These are phyloP conservation scores for Nannochloris sp. DNA, from an alignment of 139 green algal genomes.

Conservation along the genomic window DNA sequence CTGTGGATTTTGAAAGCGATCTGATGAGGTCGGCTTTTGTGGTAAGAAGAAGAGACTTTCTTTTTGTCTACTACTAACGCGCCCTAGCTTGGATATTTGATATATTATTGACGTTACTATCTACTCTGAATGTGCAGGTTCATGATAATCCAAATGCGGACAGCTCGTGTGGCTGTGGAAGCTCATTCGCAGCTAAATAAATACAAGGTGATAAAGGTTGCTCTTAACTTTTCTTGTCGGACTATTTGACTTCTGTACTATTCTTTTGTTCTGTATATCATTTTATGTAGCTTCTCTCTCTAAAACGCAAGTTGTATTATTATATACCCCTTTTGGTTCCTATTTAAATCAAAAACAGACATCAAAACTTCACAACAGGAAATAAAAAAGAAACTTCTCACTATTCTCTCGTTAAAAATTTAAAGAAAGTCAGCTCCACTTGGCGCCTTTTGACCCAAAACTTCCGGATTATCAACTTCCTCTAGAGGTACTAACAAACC, in stretches of 20 bases:
- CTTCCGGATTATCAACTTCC: slow-evolving; percentile 7
- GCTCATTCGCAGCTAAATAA: slow-evolving; percentile 69
- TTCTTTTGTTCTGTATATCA: neutral
- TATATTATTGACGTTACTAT: neutral
- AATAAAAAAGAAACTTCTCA: neutral
- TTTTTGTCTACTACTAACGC: neutral
- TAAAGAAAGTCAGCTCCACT: slow-evolving; percentile 2
- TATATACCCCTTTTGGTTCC: neutral
- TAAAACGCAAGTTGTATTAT: neutral
- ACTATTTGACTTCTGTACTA: neutral
- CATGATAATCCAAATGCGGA: slow-evolving; percentile 72
- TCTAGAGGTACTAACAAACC: slow-evolving; percentile 43
- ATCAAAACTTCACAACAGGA: neutral
- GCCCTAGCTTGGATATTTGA: neutral
- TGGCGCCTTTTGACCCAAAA: neutral
- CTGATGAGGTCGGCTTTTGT: slow-evolving; percentile 84
- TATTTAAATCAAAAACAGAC: neutral
- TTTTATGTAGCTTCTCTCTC: neutral
- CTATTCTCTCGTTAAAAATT: no score
- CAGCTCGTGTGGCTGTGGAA: slow-evolving; percentile 70
- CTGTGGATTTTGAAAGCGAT: slow-evolving; percentile 77
- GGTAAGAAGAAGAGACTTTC: slow-evolving; percentile 26
- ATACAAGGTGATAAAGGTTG: neutral
- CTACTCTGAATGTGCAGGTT: slow-evolving; percentile 29
- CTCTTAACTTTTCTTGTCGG: neutral